Conservation (phyloP, 495 filamentous ascomycete genomes). For the Neurospora discreta region DNA sequence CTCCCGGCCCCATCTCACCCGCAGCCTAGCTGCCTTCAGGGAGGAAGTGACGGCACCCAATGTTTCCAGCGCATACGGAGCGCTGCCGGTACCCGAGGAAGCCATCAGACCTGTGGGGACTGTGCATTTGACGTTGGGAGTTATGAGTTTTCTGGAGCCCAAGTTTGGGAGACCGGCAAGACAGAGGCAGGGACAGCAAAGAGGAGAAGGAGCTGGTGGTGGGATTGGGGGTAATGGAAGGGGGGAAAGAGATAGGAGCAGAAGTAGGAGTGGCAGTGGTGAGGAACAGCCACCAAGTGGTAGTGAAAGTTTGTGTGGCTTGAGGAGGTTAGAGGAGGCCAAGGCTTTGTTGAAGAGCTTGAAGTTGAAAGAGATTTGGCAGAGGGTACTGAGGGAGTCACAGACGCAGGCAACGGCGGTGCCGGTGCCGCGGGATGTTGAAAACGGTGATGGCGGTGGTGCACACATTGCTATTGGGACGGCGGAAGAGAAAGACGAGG, state of each 20-base stretch:
- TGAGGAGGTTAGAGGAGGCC: conserved; percentile 41
- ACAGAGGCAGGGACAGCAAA: no score
- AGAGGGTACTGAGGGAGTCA: conserved; percentile 14
- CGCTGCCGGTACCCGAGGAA: conserved; percentile 36
- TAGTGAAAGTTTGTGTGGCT: neutral
- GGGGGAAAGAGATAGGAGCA: neutral
- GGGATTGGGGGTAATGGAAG: neutral
- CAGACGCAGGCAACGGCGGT: conserved; percentile 3
- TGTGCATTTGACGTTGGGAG: conserved; percentile 76
- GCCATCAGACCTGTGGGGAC: conserved; percentile 71
- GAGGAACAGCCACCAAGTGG: neutral
- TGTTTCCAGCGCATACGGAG: conserved; percentile 3
- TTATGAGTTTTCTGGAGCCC: conserved; percentile 60
- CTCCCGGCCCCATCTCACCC: conserved; percentile 53
- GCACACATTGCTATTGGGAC: conserved; percentile 2
- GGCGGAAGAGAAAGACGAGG: neutral
- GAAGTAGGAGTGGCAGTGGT: neutral
- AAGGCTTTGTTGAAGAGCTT: conserved; percentile 42
- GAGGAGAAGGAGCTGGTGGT: neutral
- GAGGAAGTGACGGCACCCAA: conserved; percentile 34
- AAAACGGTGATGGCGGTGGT: conserved; percentile 12
- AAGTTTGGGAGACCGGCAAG: conserved; percentile 11
- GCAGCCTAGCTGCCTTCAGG: conserved; percentile 49
- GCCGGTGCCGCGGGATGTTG: neutral
- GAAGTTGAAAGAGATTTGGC: conserved; percentile 36